A percentile compares a stretch with the other conserved stretches of the same genome.
These are phyloP conservation scores for Tolypocladium amazonense DNA, from an alignment of 2,329 filamentous ascomycete genomes.

Conservation along the genomic window DNA sequence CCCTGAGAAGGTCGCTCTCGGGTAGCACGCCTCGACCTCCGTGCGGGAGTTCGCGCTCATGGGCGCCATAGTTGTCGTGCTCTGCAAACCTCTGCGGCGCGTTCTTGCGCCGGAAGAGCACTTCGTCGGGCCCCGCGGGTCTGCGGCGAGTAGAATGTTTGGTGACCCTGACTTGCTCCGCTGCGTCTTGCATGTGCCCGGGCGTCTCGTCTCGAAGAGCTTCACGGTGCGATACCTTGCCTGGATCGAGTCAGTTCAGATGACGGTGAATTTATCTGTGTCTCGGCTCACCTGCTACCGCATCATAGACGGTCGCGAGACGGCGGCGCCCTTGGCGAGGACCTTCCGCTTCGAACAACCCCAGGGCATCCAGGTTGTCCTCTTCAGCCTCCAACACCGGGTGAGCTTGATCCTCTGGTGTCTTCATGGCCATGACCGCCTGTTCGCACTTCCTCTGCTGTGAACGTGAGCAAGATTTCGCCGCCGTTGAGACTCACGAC, in stretches of 20 bases:
- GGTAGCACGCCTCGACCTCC: conserved; percentile 44
- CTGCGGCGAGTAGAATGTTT: conserved; percentile 15
- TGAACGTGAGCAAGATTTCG: neutral
- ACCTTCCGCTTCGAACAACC: neutral
- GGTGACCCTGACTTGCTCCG: conserved; percentile 3
- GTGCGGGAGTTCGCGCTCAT: conserved; percentile 41
- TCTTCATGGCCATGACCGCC: neutral
- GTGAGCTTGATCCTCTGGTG: neutral
- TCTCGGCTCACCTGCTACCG: conserved; percentile 49
- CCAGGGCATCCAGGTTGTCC: neutral
- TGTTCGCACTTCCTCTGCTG: neutral
- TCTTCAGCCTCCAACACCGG: neutral
- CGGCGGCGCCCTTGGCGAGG: conserved; percentile 13
- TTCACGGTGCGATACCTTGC: conserved; percentile 17
- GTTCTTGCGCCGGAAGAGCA: conserved; percentile 53
- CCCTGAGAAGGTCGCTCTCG: conserved; percentile 57
- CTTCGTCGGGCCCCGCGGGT: conserved; percentile 54
- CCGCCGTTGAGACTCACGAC: neutral
- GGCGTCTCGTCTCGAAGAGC: conserved; percentile 9
- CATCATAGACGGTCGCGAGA: conserved; percentile 56
- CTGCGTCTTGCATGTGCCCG: neutral
- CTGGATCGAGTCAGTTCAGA: conserved; percentile 15
- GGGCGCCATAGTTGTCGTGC: conserved; percentile 59
- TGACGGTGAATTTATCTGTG: conserved; percentile 1
- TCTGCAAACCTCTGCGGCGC: conserved; percentile 61